Percentiles rank a stretch among this genome's conserved stretches.
Conservation (phyloP, 345 rosid species). For the Punica granatum region DNA sequence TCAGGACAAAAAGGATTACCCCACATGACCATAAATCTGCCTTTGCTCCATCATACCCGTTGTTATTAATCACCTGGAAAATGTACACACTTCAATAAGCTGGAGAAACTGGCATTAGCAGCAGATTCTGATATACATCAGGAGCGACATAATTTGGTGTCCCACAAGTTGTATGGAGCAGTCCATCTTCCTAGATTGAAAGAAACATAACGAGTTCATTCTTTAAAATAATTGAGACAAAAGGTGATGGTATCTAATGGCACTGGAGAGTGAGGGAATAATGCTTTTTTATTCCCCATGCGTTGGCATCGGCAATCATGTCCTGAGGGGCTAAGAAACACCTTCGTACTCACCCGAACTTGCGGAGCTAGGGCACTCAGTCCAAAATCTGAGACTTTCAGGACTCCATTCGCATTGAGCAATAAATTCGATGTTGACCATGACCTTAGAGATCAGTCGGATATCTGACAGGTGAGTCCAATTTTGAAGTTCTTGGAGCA, state of each 20-base stretch:
- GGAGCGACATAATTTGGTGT: conserved; percentile 88
- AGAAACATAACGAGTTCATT: not conserved
- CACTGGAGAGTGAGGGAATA: conserved; percentile 7
- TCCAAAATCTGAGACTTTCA: conserved; percentile 83
- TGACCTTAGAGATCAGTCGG: not conserved
- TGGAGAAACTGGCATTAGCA: not conserved
- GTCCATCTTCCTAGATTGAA: conserved; percentile 41
- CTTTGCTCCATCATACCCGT: conserved; percentile 91
- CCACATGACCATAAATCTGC: conserved; percentile 94
- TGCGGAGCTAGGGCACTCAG: conserved; percentile 61
- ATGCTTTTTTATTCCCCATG: not conserved
- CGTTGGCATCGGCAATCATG: not conserved
- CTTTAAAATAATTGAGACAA: not conserved
- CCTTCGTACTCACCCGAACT: conserved; percentile 25
- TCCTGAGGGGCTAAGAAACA: not conserved
- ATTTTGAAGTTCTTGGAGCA: not conserved
- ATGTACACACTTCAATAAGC: conserved; percentile 3
- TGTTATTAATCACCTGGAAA: conserved; percentile 74
- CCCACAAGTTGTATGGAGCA: conserved; percentile 91
- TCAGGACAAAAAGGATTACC: conserved; percentile 72
- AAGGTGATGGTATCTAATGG: not conserved
- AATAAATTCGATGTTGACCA: conserved; percentile 37
- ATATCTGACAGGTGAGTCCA: conserved; percentile 6
- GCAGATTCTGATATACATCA: conserved; percentile 22
- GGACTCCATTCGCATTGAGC: conserved; percentile 49